phyloP scores from a whole-genome alignment of 108 stramenopile species.

The Fragilaria crotonensis region DNA sequence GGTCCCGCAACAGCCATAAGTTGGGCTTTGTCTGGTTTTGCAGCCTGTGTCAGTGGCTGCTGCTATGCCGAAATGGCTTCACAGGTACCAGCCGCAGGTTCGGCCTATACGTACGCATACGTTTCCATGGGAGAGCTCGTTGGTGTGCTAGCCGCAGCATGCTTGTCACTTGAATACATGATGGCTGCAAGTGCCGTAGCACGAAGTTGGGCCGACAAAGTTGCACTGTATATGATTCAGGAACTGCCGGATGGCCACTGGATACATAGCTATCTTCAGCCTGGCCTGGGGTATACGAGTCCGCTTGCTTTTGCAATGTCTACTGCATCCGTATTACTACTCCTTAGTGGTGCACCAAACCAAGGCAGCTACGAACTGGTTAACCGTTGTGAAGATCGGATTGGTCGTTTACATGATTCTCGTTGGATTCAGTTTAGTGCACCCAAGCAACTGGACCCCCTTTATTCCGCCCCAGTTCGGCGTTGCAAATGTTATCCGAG shows the following conservation, averaged over 20 bases:
- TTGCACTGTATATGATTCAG: constrained; percentile 32
- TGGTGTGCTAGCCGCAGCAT: constrained; percentile 52
- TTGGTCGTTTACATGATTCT: constrained; percentile 59
- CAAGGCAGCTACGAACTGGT: constrained; percentile 51
- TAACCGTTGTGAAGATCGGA: constrained; percentile 50
- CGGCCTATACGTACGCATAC: constrained; percentile 32
- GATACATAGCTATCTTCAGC: constrained; percentile 19
- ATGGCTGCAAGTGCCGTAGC: constrained; percentile 58
- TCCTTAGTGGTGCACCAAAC: constrained; percentile 17
- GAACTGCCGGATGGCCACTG: not conserved
- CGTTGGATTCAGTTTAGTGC: constrained; percentile 31
- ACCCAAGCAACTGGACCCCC: constrained; percentile 2
- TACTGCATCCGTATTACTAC: not conserved
- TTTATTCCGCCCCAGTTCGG: constrained; percentile 7
- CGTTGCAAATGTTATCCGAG: constrained; percentile 47
- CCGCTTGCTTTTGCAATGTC: constrained; percentile 31
- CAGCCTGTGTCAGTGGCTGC: constrained; percentile 38
- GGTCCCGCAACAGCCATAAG: constrained; percentile 37
- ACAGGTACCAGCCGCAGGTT: constrained; percentile 33
- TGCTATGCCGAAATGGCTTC: constrained; percentile 68
- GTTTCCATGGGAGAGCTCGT: constrained; percentile 48
- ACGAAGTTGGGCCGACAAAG: constrained; percentile 71
- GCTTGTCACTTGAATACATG: constrained; percentile 50
- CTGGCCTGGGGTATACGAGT: constrained; percentile 43
- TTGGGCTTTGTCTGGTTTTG: too few relatives aligned